Evolutionary conservation across 148 eudicot genomes (phyloP).

Genomic region (Chenopodium formosanum): DNA sequence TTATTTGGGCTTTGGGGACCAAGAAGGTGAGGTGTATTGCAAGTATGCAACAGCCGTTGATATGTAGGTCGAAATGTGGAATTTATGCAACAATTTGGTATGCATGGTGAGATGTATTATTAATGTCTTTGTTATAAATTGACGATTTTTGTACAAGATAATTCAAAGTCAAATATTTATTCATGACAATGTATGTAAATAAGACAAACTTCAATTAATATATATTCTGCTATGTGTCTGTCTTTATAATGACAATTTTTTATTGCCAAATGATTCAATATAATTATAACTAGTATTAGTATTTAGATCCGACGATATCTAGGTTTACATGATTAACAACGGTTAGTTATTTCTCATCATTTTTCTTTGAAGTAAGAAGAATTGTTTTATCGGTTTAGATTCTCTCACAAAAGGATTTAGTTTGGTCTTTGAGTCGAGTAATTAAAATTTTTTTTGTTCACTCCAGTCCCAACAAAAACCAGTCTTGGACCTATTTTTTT

Average conservation of each 20-base stretch:
- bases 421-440: too few species aligned
- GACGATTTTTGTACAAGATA: neutral
- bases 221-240: neutral
- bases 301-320: too few species aligned
- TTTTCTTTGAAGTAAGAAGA: too few species aligned
- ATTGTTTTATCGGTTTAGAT: too few species aligned
- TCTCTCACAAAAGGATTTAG: too few species aligned
- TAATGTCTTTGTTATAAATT: neutral
- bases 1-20: neutral
- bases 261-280: too few species aligned
- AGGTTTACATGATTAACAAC: too few species aligned
- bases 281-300: too few species aligned
- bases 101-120: neutral
- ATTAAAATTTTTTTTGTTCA: too few species aligned
- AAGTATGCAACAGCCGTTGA: conserved; percentile 2
- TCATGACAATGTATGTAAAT: neutral
- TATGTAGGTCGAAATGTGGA: conserved; percentile 2
- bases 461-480: too few species aligned
- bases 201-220: neutral
- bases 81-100: neutral
- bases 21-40: neutral
- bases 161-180: neutral
- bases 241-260: neutral
- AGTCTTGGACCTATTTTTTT: too few species aligned
- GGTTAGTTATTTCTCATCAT: too few species aligned